phyloP scores from a whole-genome alignment of 805 yeast genomes.

The Candida silvatica region DNA sequence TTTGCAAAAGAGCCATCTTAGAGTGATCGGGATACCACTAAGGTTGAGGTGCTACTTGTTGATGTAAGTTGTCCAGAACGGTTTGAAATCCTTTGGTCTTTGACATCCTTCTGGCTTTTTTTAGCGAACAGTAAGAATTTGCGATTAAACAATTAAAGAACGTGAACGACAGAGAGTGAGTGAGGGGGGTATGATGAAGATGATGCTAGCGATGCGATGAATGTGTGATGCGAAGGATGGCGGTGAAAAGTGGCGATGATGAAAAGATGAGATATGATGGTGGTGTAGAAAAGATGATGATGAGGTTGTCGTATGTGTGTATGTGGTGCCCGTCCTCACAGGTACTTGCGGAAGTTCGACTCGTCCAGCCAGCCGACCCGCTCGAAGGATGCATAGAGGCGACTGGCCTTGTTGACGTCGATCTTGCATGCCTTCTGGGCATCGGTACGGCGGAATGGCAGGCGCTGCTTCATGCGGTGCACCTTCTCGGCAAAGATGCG shows the following conservation, averaged over 20 bases:
- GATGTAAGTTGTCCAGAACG: too few relatives aligned
- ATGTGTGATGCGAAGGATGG: too few relatives aligned
- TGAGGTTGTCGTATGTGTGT: background rate
- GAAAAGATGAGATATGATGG: background rate
- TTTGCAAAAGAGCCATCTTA: too few relatives aligned
- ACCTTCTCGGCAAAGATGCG: conserved; percentile 87
- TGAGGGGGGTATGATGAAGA: background rate
- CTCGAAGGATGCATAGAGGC: conserved; percentile 85
- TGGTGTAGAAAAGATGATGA: background rate
- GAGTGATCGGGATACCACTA: too few relatives aligned
- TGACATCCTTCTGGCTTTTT: too few relatives aligned
- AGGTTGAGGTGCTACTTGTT: too few relatives aligned
- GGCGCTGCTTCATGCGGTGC: conserved; percentile 53
- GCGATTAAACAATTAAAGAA: background rate
- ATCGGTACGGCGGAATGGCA: conserved; percentile 91
- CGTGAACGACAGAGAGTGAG: background rate
- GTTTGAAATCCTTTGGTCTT: too few relatives aligned
- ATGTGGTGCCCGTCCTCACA: conserved; percentile 12
- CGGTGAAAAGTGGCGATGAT: background rate
- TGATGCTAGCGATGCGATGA: background rate
- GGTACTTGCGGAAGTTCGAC: conserved; percentile 45
- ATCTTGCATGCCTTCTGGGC: conserved; percentile 97
- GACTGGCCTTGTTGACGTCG: conserved; percentile 92
- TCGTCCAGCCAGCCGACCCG: conserved; percentile 90
- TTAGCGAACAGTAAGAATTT: too few relatives aligned